These are phyloP conservation scores for Colletotrichum karsti DNA, from an alignment of 2,329 filamentous ascomycete genomes.

Conservation along the genomic window DNA sequence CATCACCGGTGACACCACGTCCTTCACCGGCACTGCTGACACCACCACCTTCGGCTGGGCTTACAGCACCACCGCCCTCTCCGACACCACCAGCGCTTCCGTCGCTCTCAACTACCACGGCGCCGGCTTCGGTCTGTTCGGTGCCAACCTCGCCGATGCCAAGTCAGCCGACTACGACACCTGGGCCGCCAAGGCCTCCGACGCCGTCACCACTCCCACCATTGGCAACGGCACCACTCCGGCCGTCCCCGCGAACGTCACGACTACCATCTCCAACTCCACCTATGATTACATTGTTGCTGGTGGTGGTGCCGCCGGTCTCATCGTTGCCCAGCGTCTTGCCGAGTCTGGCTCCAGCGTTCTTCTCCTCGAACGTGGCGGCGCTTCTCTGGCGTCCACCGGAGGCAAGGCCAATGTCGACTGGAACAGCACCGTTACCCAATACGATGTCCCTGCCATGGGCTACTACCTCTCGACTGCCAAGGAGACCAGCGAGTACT, in stretches of 20 bases:
- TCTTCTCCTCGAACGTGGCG: constrained; percentile 28
- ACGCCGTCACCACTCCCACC: constrained; percentile 29
- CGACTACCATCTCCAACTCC: constrained; percentile 25
- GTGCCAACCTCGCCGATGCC: constrained; percentile 28
- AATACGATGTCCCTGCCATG: constrained; percentile 33
- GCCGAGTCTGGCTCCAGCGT: constrained; percentile 31
- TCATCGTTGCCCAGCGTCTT: constrained; percentile 26
- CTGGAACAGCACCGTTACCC: constrained; percentile 36
- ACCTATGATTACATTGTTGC: constrained; percentile 31
- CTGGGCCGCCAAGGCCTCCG: constrained; percentile 34
- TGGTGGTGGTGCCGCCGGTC: constrained; percentile 29
- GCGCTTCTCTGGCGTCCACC: constrained; percentile 20
- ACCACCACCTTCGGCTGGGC: constrained; percentile 27
- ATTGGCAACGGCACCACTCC: constrained; percentile 18
- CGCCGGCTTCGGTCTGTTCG: constrained; percentile 33
- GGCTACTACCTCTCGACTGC: constrained; percentile 25
- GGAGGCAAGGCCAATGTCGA: constrained; percentile 32
- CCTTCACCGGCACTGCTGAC: constrained; percentile 29
- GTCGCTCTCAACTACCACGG: constrained; percentile 31
- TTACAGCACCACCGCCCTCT: constrained; percentile 28
- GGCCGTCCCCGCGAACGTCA: constrained; percentile 16
- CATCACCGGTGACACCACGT: constrained; percentile 38
- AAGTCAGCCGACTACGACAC: constrained; percentile 31
- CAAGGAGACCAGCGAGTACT: constrained; percentile 31
- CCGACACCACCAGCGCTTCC: constrained; percentile 27